These are phyloP conservation scores for Microstegium vimineum DNA, from an alignment of 176 grass and related monocot genomes.

Conservation along the genomic window DNA sequence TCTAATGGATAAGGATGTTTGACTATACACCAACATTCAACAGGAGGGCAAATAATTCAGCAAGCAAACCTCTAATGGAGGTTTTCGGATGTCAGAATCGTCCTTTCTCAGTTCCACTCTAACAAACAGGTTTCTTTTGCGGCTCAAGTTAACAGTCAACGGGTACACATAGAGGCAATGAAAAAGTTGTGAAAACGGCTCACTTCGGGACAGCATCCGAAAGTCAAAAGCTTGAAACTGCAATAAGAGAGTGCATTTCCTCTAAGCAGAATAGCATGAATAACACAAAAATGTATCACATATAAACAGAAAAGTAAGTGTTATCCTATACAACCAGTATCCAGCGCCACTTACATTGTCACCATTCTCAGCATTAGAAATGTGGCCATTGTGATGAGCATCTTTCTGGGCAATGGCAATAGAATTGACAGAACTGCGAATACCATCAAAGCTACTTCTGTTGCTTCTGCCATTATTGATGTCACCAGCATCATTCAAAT, in stretches of 20 bases:
- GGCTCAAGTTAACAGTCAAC: slow-evolving; percentile 83
- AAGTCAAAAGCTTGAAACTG: slow-evolving; percentile 96
- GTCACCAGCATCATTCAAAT: slow-evolving; percentile 65
- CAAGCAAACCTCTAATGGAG: slow-evolving; percentile 76
- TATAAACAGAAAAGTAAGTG: background rate
- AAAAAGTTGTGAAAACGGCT: slow-evolving; percentile 91
- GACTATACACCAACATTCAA: slow-evolving; percentile 21
- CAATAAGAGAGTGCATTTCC: slow-evolving; percentile 28
- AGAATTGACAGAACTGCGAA: slow-evolving; percentile 51
- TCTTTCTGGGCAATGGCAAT: slow-evolving; percentile 37
- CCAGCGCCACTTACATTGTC: slow-evolving; percentile 60
- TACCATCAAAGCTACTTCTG: slow-evolving; percentile 57
- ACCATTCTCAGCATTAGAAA: slow-evolving; percentile 47
- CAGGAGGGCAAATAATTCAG: slow-evolving; percentile 3
- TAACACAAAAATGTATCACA: slow-evolving; percentile 1
- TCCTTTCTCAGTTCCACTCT: slow-evolving; percentile 89
- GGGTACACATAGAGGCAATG: slow-evolving; percentile 95
- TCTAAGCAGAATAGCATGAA: slow-evolving; percentile 13
- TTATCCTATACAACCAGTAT: background rate
- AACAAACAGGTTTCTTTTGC: slow-evolving; percentile 96
- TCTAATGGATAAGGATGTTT: slow-evolving; percentile 41
- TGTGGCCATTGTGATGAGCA: slow-evolving; percentile 44
- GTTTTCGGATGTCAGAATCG: slow-evolving; percentile 84
- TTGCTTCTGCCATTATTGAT: slow-evolving; percentile 50
- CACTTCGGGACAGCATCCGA: slow-evolving; percentile 73